These are phyloP conservation scores for Fulvia fulva DNA, from an alignment of 2,329 filamentous ascomycete genomes.

Conservation along the genomic window DNA sequence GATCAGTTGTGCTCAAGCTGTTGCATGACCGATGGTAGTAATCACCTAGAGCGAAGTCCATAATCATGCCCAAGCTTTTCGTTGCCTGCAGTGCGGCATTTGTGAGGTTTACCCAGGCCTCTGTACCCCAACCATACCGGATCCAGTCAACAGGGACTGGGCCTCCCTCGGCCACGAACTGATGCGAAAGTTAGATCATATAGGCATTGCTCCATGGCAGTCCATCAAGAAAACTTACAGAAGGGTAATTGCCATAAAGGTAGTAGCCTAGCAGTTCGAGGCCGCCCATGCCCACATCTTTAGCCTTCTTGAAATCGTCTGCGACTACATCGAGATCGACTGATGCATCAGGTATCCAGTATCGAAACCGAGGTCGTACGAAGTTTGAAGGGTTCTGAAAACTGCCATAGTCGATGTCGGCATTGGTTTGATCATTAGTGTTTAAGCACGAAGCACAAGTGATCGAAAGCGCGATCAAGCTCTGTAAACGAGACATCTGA, in stretches of 20 bases:
- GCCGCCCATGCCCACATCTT: slow-evolving; percentile 36
- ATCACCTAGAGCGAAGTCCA: slow-evolving; percentile 44
- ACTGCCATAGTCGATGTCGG: slow-evolving; percentile 23
- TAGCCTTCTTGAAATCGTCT: slow-evolving; percentile 33
- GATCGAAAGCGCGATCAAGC: background rate
- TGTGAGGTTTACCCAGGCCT: slow-evolving; percentile 32
- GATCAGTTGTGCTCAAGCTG: background rate
- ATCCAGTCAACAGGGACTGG: slow-evolving; percentile 35
- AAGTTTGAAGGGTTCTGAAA: slow-evolving; percentile 31
- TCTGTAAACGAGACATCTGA: background rate
- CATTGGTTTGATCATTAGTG: slow-evolving; percentile 22
- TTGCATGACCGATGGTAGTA: background rate
- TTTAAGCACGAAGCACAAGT: background rate
- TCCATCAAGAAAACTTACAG: background rate
- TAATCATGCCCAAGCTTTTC: slow-evolving; percentile 35
- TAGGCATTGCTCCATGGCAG: background rate
- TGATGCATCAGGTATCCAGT: slow-evolving; percentile 40
- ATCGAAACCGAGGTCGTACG: slow-evolving; percentile 31
- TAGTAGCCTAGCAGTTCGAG: slow-evolving; percentile 41
- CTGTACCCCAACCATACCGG: slow-evolving; percentile 39
- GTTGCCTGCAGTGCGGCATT: slow-evolving; percentile 35
- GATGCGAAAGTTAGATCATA: background rate
- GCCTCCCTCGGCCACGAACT: slow-evolving; percentile 17
- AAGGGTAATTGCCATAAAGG: slow-evolving; percentile 34
- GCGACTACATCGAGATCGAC: slow-evolving; percentile 29